phyloP scores from a whole-genome alignment of 164 flowering plant species.

The Umbellularia californica region DNA sequence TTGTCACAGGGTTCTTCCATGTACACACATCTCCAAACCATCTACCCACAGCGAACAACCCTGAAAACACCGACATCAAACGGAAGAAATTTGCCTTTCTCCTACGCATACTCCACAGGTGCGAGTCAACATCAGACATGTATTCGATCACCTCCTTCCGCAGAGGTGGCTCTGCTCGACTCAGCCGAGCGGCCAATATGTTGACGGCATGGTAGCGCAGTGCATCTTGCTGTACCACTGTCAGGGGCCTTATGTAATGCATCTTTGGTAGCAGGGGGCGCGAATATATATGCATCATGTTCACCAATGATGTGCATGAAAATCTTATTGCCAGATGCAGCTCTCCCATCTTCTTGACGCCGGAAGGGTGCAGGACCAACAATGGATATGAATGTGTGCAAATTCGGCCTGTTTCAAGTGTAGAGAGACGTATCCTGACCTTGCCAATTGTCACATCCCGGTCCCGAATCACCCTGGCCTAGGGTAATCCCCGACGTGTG shows the following conservation, averaged over 20 bases:
- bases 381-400: conserved; percentile 88
- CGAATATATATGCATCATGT: conserved; percentile 75
- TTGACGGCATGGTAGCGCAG: conserved; percentile 79
- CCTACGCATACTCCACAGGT: conserved; percentile 92
- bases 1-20: too few species aligned
- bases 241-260: conserved; percentile 76
- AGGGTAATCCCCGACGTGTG: too few species aligned
- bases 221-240: conserved; percentile 69
- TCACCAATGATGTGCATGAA: conserved; percentile 71
- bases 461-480: too few species aligned
- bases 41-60: too few species aligned
- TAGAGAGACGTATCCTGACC: conserved; percentile 30
- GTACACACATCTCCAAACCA: too few species aligned
- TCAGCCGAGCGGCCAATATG: conserved; percentile 74
- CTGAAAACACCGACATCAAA: too few species aligned
- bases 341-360: conserved; percentile 94
- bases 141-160: conserved; percentile 89
- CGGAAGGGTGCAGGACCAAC: conserved; percentile 75
- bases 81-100: conserved; percentile 17
- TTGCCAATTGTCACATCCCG: too few species aligned
- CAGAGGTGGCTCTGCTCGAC: conserved; percentile 87
- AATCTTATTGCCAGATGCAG: conserved; percentile 82
- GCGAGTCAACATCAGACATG: conserved; percentile 91
- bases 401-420: conserved; percentile 74
- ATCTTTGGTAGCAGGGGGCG: conserved; percentile 79